phyloP scores from a whole-genome alignment of 1,284 basidiomycete genomes.

The Cyathus olla region DNA sequence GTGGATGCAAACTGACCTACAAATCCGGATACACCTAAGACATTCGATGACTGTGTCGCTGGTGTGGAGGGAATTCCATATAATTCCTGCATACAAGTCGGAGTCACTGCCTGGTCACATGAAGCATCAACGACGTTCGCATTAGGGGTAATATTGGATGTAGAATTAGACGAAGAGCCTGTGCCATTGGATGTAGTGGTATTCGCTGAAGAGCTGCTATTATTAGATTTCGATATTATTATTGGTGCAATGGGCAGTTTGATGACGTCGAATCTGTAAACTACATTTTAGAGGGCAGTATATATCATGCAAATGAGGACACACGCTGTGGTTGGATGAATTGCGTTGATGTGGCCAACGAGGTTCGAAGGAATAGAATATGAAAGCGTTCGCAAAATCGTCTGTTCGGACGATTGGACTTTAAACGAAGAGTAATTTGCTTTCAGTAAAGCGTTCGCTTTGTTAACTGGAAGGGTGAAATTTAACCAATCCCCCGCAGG shows the following conservation, averaged over 20 bases:
- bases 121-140: conserved; percentile 11
- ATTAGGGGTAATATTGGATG: too few relatives aligned
- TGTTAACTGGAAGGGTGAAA: conserved; percentile 47
- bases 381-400: conserved; percentile 46
- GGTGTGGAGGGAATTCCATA: conserved; percentile 40
- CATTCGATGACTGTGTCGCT: conserved; percentile 36
- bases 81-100: conserved; percentile 35
- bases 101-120: conserved; percentile 31
- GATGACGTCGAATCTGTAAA: background rate
- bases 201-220: too few relatives aligned
- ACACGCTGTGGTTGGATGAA: conserved; percentile 48
- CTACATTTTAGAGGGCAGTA: background rate
- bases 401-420: conserved; percentile 37
- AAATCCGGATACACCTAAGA: conserved; percentile 42
- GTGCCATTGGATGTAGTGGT: too few relatives aligned
- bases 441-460: conserved; percentile 47
- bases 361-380: conserved; percentile 54
- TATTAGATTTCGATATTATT: background rate
- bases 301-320: background rate
- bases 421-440: conserved; percentile 49
- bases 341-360: conserved; percentile 47
- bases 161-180: too few relatives aligned
- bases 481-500: conserved; percentile 51
- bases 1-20: conserved; percentile 25
- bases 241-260: background rate